Base-by-base conservation (phyloP, 2,329 filamentous ascomycete species). In the Pyricularia pennisetigena region DNA sequence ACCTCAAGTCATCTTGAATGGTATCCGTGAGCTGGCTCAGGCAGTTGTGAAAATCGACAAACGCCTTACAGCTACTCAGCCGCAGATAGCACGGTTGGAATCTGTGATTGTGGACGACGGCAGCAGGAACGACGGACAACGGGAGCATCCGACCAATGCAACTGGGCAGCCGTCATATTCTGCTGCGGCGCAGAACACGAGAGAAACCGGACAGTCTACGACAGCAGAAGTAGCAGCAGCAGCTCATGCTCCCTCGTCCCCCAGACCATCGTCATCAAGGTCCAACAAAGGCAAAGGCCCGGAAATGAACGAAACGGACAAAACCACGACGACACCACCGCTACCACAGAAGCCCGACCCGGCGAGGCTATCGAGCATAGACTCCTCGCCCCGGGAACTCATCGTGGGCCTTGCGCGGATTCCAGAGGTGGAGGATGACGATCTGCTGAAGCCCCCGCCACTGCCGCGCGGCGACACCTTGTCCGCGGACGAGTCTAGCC, bases 1-100 rank as follows among this genome's bases (percentile, higher is more conserved):
- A 20, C 82, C 83, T 1, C 80, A 82, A 35, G 71, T 82, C 54
- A 81, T 85, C 68, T 71, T 75, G 0, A 71, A 76, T 2, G 83
- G 83, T 0, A 76, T 78, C 2, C 75, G 79, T 41, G 78, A 75
- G 4, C 74, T 85, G 41, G 79, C 80, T 0, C 76, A 76, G 68
- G 77, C 76, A 3, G 72, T 84, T 9, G 32, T 82, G 16, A 74
- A 72, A 28, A 69, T 71, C 8, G 80, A 83, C 68, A 72, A 72
- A 54, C 76, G 80, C 20, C 76, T 84, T n/a, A 73, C 72, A 28
- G 32, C 73, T 0, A 69, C 72, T 4, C 70, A 73, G 26, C 72
- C 76, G 2, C 71, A 69, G 9, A 75, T 73, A 0, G 74, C 71
- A 1, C 75, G 77, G 6, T 70, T 79, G 28, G 76, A 79, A 65